Base-by-base conservation (phyloP, 1,139 yeast genomes). In the Saccharomyces hybrid region DNA sequence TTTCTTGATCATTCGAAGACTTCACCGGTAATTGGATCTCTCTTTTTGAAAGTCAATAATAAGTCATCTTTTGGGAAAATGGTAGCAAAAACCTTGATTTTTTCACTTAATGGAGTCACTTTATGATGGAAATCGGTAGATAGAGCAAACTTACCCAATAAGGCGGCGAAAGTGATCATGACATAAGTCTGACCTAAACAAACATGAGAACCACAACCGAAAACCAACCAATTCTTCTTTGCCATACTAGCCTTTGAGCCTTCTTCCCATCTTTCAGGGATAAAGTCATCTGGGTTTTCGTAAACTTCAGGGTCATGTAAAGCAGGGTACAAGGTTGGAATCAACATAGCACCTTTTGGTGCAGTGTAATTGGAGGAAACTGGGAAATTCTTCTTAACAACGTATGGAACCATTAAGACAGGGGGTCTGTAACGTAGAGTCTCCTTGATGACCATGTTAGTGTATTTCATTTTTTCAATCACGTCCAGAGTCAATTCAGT, bases 141-240 rank as follows among this genome's bases (percentile, higher is more conserved):
- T 81, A 93, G 73, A 47, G 87, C 79, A 55, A 88, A 90, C 71
- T 91, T 91, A 68, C 99, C 99, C 69, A 93, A 81, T 78, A 91
- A 77, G 48, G 88, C 90, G 20, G 95, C 84, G 71, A 93, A 85
- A 61, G 91, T 81, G 82, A 89, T 84, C 81, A 88, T 78, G 56
- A 93, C 99, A 68, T 91, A 93, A 59, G 84, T 88, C 76, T 89
- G 95, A 64, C 99, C 99, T 62, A 93, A 76, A 74, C 99, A 93
- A 57, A 86, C 91, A 68, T 93, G 99, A n/a, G 97, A 93, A 56
- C 99, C 99, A 54, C 96, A 84, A 58, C 99, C 99, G 66, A 93
- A 93, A 16, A 90, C 97, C 62, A 93, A 81, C 96, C 96, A 93
- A 76, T 91, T 91, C 72, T 88, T 85, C 70, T 85, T 85, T 47